Evolutionary conservation across 2,329 filamentous ascomycete species (phyloP).

Genomic region (Exophiala sideris): DNA sequence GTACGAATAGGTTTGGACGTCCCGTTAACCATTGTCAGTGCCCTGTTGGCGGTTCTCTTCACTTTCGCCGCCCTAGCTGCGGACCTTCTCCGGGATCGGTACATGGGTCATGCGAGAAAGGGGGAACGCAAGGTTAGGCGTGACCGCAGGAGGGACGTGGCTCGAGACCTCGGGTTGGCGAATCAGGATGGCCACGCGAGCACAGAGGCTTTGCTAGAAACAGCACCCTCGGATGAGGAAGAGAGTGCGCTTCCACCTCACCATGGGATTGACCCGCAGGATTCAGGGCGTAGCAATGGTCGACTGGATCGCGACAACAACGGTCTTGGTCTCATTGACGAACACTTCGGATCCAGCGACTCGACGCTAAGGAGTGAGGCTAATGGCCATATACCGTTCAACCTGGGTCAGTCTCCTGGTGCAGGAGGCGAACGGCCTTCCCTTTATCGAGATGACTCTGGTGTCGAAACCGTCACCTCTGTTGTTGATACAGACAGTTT

Average conservation of each 20-base stretch:
- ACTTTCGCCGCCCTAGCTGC: conserved; percentile 27
- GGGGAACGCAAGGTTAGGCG: conserved; percentile 2
- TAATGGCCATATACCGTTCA: neutral
- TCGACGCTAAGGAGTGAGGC: neutral
- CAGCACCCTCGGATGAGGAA: conserved; percentile 1
- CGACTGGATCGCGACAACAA: neutral
- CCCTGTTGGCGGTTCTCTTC: conserved; percentile 24
- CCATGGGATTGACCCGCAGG: neutral
- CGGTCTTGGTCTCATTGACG: conserved; percentile 17
- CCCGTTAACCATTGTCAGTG: conserved; percentile 30
- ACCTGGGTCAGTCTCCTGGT: neutral
- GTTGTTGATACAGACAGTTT: conserved; percentile 15
- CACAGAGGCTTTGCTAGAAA: conserved; percentile 15
- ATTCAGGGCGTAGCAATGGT: neutral
- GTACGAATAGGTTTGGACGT: conserved; percentile 31
- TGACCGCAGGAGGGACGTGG: conserved; percentile 3
- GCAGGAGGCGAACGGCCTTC: conserved; percentile 1
- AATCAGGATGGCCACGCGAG: conserved; percentile 8
- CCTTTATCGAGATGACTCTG: neutral
- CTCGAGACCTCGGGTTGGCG: neutral
- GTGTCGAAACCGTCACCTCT: conserved; percentile 5
- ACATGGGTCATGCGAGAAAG: conserved; percentile 13
- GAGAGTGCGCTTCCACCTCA: neutral
- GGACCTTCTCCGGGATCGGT: conserved; percentile 32
- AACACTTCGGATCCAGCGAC: conserved; percentile 11